Base-by-base conservation (phyloP, 257 asterid genomes). In the Lantana camara region DNA sequence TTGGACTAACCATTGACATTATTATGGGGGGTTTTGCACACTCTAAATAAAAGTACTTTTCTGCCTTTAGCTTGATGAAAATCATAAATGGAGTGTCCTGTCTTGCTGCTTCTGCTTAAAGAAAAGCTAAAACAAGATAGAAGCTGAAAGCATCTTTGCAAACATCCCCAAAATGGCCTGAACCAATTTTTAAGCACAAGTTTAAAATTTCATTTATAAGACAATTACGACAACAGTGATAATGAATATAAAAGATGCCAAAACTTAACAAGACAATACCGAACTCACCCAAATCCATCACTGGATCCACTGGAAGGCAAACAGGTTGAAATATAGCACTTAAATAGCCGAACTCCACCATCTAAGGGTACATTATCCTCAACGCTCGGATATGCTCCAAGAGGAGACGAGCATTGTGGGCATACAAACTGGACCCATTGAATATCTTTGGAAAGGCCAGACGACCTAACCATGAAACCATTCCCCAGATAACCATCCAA, bases 301-400 rank as follows among this genome's bases (percentile, higher is more conserved):
- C 53, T 51, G 9, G 85, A 70, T 58, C 83, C 85, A 56, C 45
- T 49, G 48, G 58, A 73, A 40, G 89, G 82, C 46, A 76, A 62
- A 72, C 82, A 60, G 34, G 94, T 89, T 41, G 97, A 79, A 58
- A 90, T 79, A 60, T 72, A 73, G 76, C 87, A 82, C 78, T 94
- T 94, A 71, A 85, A 90, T 54, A 90, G 72, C 9, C 95, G 90
- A 70, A 94, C 80, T 58, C 95, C 89, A 41, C 86, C 92, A 64
- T 94, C 99, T 76, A 85, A 69, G 24, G 97, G 86, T 62, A 68
- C 68, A 63, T 60, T 20, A 69, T 84, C 87, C 56, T 73, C 80
- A 60, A 71, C 45, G 77, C 90, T 76, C 67, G 97, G 99, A 76
- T 93, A 93, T 58, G 97, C 84, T 63, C 97, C 97, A 63, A 90